Base-by-base conservation (phyloP, 345 rosid species). In the Psidium guajava region DNA sequence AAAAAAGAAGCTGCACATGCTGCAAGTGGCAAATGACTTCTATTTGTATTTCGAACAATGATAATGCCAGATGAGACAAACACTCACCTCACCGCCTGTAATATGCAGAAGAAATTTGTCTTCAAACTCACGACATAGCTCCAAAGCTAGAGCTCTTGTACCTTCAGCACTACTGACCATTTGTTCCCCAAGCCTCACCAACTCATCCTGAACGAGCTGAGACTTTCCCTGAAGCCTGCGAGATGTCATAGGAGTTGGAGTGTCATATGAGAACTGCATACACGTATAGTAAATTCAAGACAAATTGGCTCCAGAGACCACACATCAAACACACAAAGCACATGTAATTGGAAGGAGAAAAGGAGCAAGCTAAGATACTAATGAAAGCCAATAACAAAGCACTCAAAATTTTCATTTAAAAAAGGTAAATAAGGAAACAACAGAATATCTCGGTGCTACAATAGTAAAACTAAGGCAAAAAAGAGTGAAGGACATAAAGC, bases 81-180 rank as follows among this genome's bases (percentile, higher is more conserved):
- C 83, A 91, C 96, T 95, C 85, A 98, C 99, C 90, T 98, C 99
- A 86, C 98, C 98, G 85, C 98, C 95, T 18, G 90, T 90, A 84
- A 98, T 90, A 90, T 98, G 99, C 84, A 64, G 94, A 87, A 98
- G 99, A 93, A 98, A 98, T 88, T 93, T 96, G 88, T 98, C 99
- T 88, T 98, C 99, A 92, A 95, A 98, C 88, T 98, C 99, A 86
- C 99, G 99, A 86, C 99, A 98, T 55, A 98, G 94, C 94, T 96
- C 98, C 96, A 98, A 92, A 82, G 99, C 99, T 75, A 98, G 86
- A 86, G 99, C 99, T 92, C 94, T 92, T 53, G 99, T 96, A 84
- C 99, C 99, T 93, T 98, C 99, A 82, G 96, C 87, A 90, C 95
- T 94, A 85, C 84, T 87, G 87, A 95, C 94, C 94, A 96, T 92